Base-by-base conservation (phyloP, 768 basidiomycete species). In the Pisolithus albus region DNA sequence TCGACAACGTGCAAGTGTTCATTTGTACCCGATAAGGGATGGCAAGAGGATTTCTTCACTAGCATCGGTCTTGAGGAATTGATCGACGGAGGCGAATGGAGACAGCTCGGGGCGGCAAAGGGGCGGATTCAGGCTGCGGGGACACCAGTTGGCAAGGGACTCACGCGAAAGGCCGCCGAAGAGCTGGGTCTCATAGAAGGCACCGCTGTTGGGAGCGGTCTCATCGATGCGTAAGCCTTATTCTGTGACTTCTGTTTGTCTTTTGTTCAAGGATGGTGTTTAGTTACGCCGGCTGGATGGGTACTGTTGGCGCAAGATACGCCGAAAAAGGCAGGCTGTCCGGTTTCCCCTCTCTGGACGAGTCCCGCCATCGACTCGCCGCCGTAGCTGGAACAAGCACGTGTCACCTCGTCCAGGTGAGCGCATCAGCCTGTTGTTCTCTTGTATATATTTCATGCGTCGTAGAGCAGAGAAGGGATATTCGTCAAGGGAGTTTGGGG, bases 1-100 rank as follows among this genome's bases (percentile, higher is more conserved):
- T 98, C 94, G 1, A 73, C 97, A 44, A 91, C 92, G 1, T 99
- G 95, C 77, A 98, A 98, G 71, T 97, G 89, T 69, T 90, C 89
- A 7, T 97, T 83, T 67, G 82, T 96, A 28, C 92, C 95, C 1
- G 77, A 75, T 19, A 77, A 75, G 62, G 96, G 95, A 9, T 98
- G 96, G 94, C 84, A 92, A 59, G 75, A 80, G 11, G 81, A 86
- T 15, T 97, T 98, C 71, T 92, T 98, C 69, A 66, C 78, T 46
- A 73, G 77, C 61, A 96, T 98, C 47, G 96, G 94, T 15, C 76
- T 96, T 9, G 77, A 68, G 4, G 79, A 84, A 51, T 75, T 93
- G 38, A 78, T 81, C 21, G 72, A 86, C 52, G 76, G 81, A 28
- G 78, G 79, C 6, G 56, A 64, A 49, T 96, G 86, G 70, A 72